Evolutionary conservation across 2,329 filamentous ascomycete genomes (phyloP), one percentile per base, ranked within the genome.

Genomic region (Claviceps humidiphila): DNA sequence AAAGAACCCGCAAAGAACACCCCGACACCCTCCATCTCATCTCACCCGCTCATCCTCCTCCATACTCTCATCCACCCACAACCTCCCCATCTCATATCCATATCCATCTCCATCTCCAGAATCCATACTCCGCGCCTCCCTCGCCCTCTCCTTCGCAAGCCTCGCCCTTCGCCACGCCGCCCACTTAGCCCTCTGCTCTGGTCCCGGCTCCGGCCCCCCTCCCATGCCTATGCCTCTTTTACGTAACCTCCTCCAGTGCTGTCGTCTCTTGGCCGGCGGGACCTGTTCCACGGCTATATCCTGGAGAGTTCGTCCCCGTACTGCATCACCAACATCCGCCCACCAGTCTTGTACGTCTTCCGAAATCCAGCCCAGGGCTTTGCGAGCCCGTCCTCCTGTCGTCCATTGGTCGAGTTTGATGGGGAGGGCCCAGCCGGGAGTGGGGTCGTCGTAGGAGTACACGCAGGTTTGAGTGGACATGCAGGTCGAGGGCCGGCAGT

Each of bases 331-430:
- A 5, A 71, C 54, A 34, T 81, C 77, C 0, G 74, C 75, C 22
- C 68, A 48, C 55, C 68, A 61, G 57, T 81, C 78, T 6, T 66
- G 64, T 1, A 71, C 55, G 39, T 77, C 71, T 49, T 78, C 72
- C 4, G 61, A 58, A 1, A 69, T 56, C 44, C 64, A 61, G n/a
- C 61, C 62, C 14, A 65, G 62, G 3, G 72, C 44, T 1, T 56
- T 58, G 40, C 75, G 73, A 5, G 75, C 75, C 38, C 64, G 65
- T 1, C 78, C 78, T 16, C 75, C 74, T 0, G 76, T 77, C 8
- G 70, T 61, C 79, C 79, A 83, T 58, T 82, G 73, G 60, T 84
- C 80, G 13, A 83, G 59, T 66, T 82, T 83, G 53, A 80, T 74
- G 3, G 80, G 80, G 46, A 83, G 69, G 1, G 78, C 76, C 41